A percentile compares a stretch with the other conserved stretches of the same genome.
Conservation (phyloP, 768 basidiomycete genomes). For the Strobilomyces confusus region DNA sequence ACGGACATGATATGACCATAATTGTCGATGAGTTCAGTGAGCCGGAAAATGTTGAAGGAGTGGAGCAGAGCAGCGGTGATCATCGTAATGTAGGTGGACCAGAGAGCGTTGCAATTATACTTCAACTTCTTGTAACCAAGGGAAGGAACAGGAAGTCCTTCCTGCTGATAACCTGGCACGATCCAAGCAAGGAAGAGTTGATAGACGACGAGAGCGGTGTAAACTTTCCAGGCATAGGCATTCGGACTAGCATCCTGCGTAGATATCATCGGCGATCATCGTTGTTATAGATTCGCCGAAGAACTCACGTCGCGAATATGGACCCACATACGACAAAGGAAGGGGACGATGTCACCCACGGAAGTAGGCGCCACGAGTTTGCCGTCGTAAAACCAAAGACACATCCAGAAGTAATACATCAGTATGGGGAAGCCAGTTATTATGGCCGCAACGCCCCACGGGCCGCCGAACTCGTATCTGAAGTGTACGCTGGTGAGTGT, state of each 20-base stretch:
- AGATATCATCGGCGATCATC: neutral
- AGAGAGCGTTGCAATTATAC: constrained; percentile 96
- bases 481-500: constrained; percentile 1
- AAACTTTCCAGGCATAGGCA: constrained; percentile 83
- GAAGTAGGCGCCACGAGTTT: constrained; percentile 67
- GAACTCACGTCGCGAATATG: constrained; percentile 59
- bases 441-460: constrained; percentile 85
- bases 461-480: constrained; percentile 96
- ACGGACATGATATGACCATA: constrained; percentile 96
- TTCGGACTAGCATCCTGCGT: constrained; percentile 88
- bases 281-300: neutral
- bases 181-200: constrained; percentile 88
- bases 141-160: constrained; percentile 95
- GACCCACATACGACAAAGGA: constrained; percentile 75
- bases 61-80: constrained; percentile 72
- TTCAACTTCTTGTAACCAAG: constrained; percentile 87
- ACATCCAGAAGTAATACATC: constrained; percentile 99
- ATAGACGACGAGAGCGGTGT: constrained; percentile 81
- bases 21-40: constrained; percentile 93
- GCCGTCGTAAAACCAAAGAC: constrained; percentile 94
- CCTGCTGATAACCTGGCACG: constrained; percentile 89
- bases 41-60: constrained; percentile 76
- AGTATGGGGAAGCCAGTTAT: constrained; percentile 91
- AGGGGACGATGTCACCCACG: constrained; percentile 67
- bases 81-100: constrained; percentile 80